These are phyloP conservation scores for Starmerella apicola DNA, from an alignment of 805 yeast species.

Conservation along the genomic window DNA sequence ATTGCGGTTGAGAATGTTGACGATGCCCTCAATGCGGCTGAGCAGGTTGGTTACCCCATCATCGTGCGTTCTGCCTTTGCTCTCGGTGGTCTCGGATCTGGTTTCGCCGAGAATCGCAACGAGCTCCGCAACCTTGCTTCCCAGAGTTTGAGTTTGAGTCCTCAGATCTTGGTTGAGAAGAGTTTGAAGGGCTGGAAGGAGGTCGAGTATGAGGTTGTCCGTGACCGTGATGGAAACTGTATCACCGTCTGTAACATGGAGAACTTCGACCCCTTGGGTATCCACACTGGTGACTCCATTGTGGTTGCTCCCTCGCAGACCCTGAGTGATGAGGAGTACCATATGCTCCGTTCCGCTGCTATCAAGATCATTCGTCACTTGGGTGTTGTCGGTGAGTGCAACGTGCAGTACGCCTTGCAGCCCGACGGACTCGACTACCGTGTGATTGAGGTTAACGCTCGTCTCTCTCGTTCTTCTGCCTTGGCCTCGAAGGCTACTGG, in stretches of 20 bases:
- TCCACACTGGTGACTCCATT: slow-evolving; percentile 97
- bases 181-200: slow-evolving; percentile 99
- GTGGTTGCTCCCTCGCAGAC: slow-evolving; percentile 99
- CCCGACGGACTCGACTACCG: slow-evolving; percentile 92
- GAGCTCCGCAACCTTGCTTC: slow-evolving; percentile 82
- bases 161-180: slow-evolving; percentile 92
- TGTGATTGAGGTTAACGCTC: slow-evolving; percentile 94
- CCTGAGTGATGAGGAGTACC: slow-evolving; percentile 88
- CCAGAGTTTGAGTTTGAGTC: slow-evolving; percentile 78
- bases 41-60: slow-evolving; percentile 79
- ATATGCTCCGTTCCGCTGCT: slow-evolving; percentile 96
- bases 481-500: slow-evolving; percentile 98
- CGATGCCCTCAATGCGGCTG: slow-evolving; percentile 87
- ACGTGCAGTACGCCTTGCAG: slow-evolving; percentile 90
- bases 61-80: slow-evolving; percentile 97
- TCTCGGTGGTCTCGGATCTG: slow-evolving; percentile 94
- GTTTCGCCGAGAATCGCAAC: slow-evolving; percentile 73
- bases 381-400: slow-evolving; percentile 99
- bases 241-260: slow-evolving; percentile 99
- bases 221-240: slow-evolving; percentile 93
- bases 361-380: slow-evolving; percentile 92
- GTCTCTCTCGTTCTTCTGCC: slow-evolving; percentile 97
- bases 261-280: slow-evolving; percentile 95
- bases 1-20: slow-evolving; percentile 90
- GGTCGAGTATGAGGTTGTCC: slow-evolving; percentile 95